These are phyloP conservation scores for Nematocida sp. DNA, from an alignment of 371 early-diverging fungal species.

Conservation along the genomic window DNA sequence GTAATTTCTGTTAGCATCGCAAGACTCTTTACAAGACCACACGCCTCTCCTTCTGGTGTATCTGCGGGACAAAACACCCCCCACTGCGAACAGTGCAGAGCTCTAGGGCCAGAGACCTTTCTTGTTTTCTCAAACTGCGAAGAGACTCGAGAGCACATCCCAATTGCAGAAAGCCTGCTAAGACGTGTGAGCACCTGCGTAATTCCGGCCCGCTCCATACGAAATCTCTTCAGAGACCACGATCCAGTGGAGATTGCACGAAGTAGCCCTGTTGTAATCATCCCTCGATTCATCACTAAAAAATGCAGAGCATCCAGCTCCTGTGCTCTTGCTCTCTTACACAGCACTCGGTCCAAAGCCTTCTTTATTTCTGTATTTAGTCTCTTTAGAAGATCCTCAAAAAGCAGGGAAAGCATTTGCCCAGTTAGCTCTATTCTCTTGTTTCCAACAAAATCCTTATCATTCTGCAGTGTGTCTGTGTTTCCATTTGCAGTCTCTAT, in stretches of 20 bases:
- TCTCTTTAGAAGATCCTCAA: constrained; percentile 97
- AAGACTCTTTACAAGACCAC: constrained; percentile 97
- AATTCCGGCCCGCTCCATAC: constrained; percentile 98
- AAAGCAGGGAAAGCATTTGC: constrained; percentile 87
- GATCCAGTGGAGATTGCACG: constrained; percentile 96
- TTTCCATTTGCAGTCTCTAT: constrained; percentile 77
- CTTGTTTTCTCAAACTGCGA: constrained; percentile 99
- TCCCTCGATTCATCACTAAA: constrained; percentile 78
- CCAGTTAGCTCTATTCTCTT: constrained; percentile 96
- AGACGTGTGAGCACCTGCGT: constrained; percentile 93
- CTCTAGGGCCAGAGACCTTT: constrained; percentile 95
- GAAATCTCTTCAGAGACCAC: constrained; percentile 98
- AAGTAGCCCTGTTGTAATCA: constrained; percentile 86
- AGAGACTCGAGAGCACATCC: constrained; percentile 96
- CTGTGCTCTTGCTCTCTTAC: constrained; percentile 82
- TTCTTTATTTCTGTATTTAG: constrained; percentile 79
- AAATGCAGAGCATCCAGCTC: constrained; percentile 88
- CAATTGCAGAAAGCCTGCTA: constrained; percentile 90
- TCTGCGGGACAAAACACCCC: constrained; percentile 97
- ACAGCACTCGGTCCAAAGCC: constrained; percentile 81
- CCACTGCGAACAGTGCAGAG: constrained; percentile 95
- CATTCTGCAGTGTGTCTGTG: constrained; percentile 79
- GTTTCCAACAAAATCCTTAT: constrained; percentile 99
- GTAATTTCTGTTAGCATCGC: constrained; percentile 98
- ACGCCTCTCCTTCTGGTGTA: constrained; percentile 99